Evolutionary conservation across 345 rosid genomes (phyloP).

Genomic region (Dimocarpus longan): DNA sequence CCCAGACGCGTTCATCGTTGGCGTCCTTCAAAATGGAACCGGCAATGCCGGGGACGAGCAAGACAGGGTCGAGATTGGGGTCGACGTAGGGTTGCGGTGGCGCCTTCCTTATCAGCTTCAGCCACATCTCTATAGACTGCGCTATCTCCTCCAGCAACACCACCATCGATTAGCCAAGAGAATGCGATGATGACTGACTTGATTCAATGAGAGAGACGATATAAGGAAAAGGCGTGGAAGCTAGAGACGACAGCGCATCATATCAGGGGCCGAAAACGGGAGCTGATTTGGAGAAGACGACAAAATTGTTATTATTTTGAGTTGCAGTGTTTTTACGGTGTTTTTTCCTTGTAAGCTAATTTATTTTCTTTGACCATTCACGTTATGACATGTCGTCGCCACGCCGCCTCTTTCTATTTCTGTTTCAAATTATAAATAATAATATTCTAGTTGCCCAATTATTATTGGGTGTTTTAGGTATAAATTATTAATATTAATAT

Average conservation of each 20-base stretch:
- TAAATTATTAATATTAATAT: too few relatives aligned
- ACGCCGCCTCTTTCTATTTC: too few relatives aligned
- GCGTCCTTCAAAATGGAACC: constrained; percentile 76
- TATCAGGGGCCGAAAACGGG: not conserved
- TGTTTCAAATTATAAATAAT: too few relatives aligned
- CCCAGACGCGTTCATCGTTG: constrained; percentile 83
- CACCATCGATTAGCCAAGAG: constrained; percentile 39
- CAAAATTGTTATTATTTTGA: not conserved
- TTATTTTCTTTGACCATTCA: not conserved
- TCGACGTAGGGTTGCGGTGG: constrained; percentile 70
- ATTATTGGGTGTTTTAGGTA: too few relatives aligned
- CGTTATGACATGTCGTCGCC: not conserved
- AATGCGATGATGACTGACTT: too few relatives aligned
- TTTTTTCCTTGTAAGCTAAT: not conserved
- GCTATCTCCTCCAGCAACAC: constrained; percentile 68
- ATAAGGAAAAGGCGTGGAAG: not conserved
- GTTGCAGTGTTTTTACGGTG: not conserved
- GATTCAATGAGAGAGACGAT: too few relatives aligned
- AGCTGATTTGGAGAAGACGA: not conserved
- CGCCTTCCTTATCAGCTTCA: constrained; percentile 48
- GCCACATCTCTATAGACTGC: constrained; percentile 71
- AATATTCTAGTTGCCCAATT: too few relatives aligned
- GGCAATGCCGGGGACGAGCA: constrained; percentile 88
- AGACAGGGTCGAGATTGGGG: constrained; percentile 87
- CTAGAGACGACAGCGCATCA: not conserved